phyloP scores from a whole-genome alignment of 148 eudicot species.

The Silene conica region DNA sequence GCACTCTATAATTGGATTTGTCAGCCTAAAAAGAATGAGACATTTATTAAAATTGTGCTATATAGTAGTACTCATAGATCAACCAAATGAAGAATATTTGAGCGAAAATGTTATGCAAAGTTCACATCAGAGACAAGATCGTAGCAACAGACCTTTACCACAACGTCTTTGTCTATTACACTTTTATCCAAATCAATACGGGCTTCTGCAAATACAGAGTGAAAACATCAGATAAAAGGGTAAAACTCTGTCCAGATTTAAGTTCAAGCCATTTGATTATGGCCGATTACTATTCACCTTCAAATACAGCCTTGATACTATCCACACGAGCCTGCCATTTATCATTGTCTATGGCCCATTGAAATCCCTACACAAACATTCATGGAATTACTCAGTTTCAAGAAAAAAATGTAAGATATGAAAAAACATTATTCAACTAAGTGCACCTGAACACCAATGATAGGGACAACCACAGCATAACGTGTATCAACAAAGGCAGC shows the following conservation, averaged over 20 bases:
- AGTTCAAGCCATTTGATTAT: background rate
- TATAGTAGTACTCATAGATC: background rate
- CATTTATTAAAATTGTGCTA: background rate
- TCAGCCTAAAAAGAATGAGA: background rate
- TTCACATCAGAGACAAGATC: background rate
- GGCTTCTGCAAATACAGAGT: conserved; percentile 52
- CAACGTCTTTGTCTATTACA: conserved; percentile 71
- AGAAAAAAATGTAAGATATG: background rate
- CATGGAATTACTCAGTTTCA: background rate
- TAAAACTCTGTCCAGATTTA: background rate
- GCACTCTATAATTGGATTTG: background rate
- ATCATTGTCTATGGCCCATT: conserved; percentile 91
- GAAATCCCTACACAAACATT: conserved; percentile 60
- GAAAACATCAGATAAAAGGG: conserved; percentile 4
- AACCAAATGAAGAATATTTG: background rate
- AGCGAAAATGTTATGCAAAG: background rate
- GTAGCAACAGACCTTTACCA: conserved; percentile 57
- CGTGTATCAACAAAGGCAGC: conserved; percentile 85
- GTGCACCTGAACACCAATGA: conserved; percentile 93
- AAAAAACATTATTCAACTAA: conserved; percentile 6
- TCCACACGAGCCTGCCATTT: conserved; percentile 87
- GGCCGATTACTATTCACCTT: conserved; percentile 42
- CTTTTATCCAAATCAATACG: conserved; percentile 53
- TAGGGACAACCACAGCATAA: conserved; percentile 77
- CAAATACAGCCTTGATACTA: conserved; percentile 85